Base-by-base conservation (phyloP, 176 grass and related monocot genomes). In the Rhipidocladum racemiflorum region DNA sequence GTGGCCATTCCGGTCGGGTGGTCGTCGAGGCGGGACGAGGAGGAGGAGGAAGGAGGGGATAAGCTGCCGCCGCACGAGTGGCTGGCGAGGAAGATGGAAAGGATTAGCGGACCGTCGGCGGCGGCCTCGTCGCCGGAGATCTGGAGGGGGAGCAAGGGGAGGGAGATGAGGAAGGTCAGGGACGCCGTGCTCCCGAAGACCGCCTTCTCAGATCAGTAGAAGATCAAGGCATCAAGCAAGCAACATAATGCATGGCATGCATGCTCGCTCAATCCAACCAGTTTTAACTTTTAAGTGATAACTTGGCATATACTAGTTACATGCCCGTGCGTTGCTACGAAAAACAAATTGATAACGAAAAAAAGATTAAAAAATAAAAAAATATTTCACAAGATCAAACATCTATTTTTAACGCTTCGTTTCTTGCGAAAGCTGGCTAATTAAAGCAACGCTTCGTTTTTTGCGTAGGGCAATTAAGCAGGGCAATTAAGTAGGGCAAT, bases 41-140 rank as follows among this genome's bases (percentile, higher is more conserved):
- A 77, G 9, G 85, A 64, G 0, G 72, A 87, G 0, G 85, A 55
- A 32, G 49, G 7, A 54, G 53, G n/a, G 30, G 64, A 20, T 35
- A 64, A 72, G 86, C 74, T 83, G 74, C 86, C 86, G 44, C 86
- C 86, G 65, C 86, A 88, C 59, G 86, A 88, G 74, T 88, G 86
- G 86, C 86, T 88, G 46, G 80, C 56, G 36, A 43, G 86, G 66
- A 88, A 83, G 86, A 88, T 83, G 86, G 86, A 83, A 80, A 61
- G 28, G 45, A 78, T 83, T 66, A 61, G 80, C 80, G 59, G n/a
- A 20, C 20, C 27, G 15, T 38, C 48, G n/a, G 46, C 44, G 40
- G 25, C 51, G 39, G 53, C 53, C 20, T 74, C 79, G 32, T 59
- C 86, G 73, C 79, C 79, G 79, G 73, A 83, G 55, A 81, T 74